Base-by-base conservation (phyloP, 352 stramenopile species). In the Globisporangium irregulare region DNA sequence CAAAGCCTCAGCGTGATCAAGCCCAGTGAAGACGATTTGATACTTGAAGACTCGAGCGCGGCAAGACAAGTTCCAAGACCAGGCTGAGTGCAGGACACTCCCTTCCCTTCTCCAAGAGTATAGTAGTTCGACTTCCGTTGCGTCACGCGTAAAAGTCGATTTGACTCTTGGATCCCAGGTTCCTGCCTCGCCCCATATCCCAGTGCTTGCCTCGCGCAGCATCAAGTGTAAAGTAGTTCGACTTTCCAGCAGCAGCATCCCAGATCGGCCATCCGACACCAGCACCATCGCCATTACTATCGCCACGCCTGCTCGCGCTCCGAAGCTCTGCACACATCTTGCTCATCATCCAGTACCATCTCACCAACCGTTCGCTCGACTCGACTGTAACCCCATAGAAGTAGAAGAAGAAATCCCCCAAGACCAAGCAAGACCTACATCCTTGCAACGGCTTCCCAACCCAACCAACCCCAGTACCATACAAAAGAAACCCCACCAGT, bases 51-150 rank as follows among this genome's bases (percentile, higher is more conserved):
- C 14, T 41, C 24, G 24, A 24, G 24, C 20, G 53, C 53, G 54
- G 2, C 54, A 41, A 25, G 46, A 25, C 18, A 53, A 25, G 46
- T 46, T 20, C 38, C 38, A 46, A 20, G 4, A 5, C 46, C 6
- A 53, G 46, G 7, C 18, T 24, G 46, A 53, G 46, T 7, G 46
- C 46, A 53, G 54, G 14, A 32, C 32, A 36, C 6, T 36, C 10
- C 25, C 18, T 59, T 32, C 54, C 15, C 15, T 51, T 46, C 38
- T 6, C 46, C 18, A 43, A 59, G 54, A 38, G 54, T 46, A 62
- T 48, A 50, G 56, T 62, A 62, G 56, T 62, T 62, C 56, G 56
- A 62, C 56, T 62, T 38, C n/a, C 24, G 25, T 46, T 62, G 56
- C 22, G 56, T 34, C 29, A 29, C 25, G 55, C 27, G n/a, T 32